Conservation (phyloP, 2,329 filamentous ascomycete species). For the Pseudocercospora macadamiae region DNA sequence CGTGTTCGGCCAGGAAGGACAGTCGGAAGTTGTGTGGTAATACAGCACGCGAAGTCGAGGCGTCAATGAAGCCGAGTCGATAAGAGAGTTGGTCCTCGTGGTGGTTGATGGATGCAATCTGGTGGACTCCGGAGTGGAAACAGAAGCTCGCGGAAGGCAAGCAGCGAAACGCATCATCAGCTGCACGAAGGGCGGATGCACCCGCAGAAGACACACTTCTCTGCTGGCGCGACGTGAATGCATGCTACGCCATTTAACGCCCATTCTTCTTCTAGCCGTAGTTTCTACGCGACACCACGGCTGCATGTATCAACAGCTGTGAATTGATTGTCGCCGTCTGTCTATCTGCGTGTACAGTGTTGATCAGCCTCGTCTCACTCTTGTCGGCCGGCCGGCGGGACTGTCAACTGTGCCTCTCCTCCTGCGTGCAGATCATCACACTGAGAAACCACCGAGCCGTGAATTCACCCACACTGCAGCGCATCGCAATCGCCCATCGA, state of each 20-base stretch:
- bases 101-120: neutral
- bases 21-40: neutral
- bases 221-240: neutral
- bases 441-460: too few relatives aligned
- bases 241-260: neutral
- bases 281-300: too few relatives aligned
- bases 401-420: too few relatives aligned
- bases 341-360: neutral
- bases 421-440: too few relatives aligned
- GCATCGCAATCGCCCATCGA: too few relatives aligned
- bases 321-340: neutral
- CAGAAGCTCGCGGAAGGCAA: slow-evolving; percentile 1
- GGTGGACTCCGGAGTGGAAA: too few relatives aligned
- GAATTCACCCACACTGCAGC: too few relatives aligned
- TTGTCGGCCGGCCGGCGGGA: too few relatives aligned
- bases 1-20: neutral
- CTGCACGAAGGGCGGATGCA: too few relatives aligned
- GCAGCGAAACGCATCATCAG: neutral
- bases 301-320: too few relatives aligned
- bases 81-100: neutral
- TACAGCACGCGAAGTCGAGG: slow-evolving; percentile 5
- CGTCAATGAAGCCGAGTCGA: neutral
- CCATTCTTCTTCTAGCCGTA: too few relatives aligned
- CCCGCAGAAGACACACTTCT: too few relatives aligned
- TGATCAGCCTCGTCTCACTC: neutral